These are phyloP conservation scores for Hydrangea macrophylla DNA, from an alignment of 148 eudicot species.

Conservation along the genomic window DNA sequence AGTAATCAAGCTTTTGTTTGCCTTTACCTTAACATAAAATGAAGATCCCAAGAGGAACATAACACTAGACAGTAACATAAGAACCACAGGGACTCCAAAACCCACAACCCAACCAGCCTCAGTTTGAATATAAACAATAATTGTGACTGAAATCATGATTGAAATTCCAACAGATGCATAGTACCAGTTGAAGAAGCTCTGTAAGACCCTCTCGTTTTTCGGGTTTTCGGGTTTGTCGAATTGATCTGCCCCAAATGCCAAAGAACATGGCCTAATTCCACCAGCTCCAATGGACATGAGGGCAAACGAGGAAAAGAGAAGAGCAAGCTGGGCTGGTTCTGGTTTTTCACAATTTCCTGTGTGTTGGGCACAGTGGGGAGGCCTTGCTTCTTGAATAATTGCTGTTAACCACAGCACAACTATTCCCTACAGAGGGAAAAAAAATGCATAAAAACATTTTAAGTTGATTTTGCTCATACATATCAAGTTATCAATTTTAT, in stretches of 20 bases:
- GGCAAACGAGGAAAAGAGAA: slow-evolving; percentile 24
- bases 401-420: slow-evolving; percentile 33
- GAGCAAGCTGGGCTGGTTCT: slow-evolving; percentile 8
- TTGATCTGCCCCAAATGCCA: slow-evolving; percentile 52
- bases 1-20: slow-evolving; percentile 33
- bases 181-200: slow-evolving; percentile 44
- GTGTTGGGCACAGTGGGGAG: slow-evolving; percentile 17
- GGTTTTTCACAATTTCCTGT: slow-evolving; percentile 12
- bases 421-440: slow-evolving; percentile 25
- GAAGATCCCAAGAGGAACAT: slow-evolving; percentile 32
- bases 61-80: slow-evolving; percentile 28
- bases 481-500: too few relatives aligned
- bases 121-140: slow-evolving; percentile 33
- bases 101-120: slow-evolving; percentile 28
- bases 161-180: slow-evolving; percentile 30
- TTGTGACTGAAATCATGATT: slow-evolving; percentile 31
- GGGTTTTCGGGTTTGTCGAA: slow-evolving; percentile 30
- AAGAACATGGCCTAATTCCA: slow-evolving; percentile 44
- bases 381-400: slow-evolving; percentile 21
- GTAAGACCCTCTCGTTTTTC: slow-evolving; percentile 24
- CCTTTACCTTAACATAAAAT: slow-evolving; percentile 29
- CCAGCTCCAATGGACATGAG: slow-evolving; percentile 46
- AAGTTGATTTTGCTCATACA: too few relatives aligned
- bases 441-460: not conserved
- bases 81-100: slow-evolving; percentile 31